Evolutionary conservation across 768 basidiomycete genomes (phyloP).

Genomic region (Leccinum uliginosum): DNA sequence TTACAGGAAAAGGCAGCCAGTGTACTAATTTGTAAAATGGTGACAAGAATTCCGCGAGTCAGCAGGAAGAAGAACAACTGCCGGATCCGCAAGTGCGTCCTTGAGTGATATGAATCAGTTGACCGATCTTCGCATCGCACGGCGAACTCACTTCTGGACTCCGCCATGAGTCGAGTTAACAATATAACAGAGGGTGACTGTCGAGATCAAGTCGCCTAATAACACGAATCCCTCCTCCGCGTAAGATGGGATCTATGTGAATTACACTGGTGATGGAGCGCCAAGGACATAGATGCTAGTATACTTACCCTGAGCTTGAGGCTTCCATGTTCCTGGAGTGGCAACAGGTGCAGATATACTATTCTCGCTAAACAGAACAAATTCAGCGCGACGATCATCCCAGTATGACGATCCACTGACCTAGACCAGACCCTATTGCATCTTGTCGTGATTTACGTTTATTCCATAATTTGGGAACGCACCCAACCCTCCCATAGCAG

Average conservation of each 20-base stretch:
- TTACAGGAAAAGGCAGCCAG: not conserved
- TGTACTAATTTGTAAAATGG: constrained; percentile 4
- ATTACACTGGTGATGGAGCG: not conserved
- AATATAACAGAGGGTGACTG: constrained; percentile 8
- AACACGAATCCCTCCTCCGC: constrained; percentile 6
- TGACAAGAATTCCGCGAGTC: constrained; percentile 15
- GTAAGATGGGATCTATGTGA: not conserved
- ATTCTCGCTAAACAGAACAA: not conserved
- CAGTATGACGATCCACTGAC: constrained; percentile 1
- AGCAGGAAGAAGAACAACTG: constrained; percentile 10
- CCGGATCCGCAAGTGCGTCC: constrained; percentile 7
- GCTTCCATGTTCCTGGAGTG: not conserved
- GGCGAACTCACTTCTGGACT: constrained; percentile 2
- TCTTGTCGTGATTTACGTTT: not conserved
- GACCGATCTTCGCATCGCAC: not conserved
- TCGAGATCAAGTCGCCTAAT: constrained; percentile 7
- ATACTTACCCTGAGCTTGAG: not conserved
- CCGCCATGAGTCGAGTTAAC: constrained; percentile 8
- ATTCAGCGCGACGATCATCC: not conserved
- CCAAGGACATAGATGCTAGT: not conserved
- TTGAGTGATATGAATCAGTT: constrained; percentile 1
- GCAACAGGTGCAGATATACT: not conserved
- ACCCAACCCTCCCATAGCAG: constrained; percentile 5
- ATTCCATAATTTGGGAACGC: not conserved
- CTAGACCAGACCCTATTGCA: constrained; percentile 3